Base-by-base conservation (phyloP, 768 basidiomycete genomes). In the Neoboletus subvelutipes region DNA sequence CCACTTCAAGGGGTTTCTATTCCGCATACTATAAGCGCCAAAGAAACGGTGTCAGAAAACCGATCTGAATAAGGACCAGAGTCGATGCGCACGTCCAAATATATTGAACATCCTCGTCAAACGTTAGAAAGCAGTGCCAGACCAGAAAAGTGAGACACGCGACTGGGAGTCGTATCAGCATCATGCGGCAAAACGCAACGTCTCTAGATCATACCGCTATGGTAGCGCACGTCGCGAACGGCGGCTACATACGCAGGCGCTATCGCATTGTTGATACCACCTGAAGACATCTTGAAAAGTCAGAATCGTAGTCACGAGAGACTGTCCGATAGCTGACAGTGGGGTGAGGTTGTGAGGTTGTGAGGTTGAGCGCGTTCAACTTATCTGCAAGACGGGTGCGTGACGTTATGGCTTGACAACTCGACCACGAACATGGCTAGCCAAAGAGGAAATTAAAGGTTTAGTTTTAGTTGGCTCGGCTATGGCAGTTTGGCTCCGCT, bases 1-100 rank as follows among this genome's bases (percentile, higher is more conserved):
- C 74, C 74, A 75, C 52, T 70, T 75, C 34, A 66, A 60, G 5
- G 56, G 50, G 12, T 45, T 63, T n/a, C 15, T 51, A 29, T 60
- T 60, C 10, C 57, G 58, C 58, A 71, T 71, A 24, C 69, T 74
- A 39, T 15, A 4, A 17, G 17, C 20, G 6, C 13, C 29, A 6
- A 46, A 24, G 11, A 48, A 6, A 13, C 0, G n/a, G 33, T 7
- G 12, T 65, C 43, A 52, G 31, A 7, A 24, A 41, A 29, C 12
- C 13, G 18, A 18, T 5, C 5, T 12, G 6, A 28, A 47, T 10
- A 37, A 56, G 20, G 10, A 33, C 8, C 0, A 46, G 29, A 43
- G 4, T 28, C 5, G 18, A 11, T 18, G 50, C 74, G 63, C 28
- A 73, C 62, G 46, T 42, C 70, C 59, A 67, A 28, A 71, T 52